A percentile compares a stretch with the other conserved stretches of the same genome.
Evolutionary conservation across 306 rosid species (phyloP).

Genomic region (Medicago ruthenica): DNA sequence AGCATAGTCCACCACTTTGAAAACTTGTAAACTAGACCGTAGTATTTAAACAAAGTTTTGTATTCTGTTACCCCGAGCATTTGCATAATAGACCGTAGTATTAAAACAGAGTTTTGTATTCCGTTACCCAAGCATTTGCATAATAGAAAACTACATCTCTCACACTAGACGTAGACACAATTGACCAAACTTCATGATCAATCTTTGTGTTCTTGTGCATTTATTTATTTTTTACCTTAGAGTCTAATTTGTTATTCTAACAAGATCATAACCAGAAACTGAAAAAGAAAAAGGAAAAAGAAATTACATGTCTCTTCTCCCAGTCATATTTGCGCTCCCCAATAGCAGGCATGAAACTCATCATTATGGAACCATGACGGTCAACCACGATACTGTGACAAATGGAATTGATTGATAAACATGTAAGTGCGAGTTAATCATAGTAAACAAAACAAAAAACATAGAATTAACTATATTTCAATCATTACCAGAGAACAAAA

Average conservation of each 20-base stretch:
- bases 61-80: no score
- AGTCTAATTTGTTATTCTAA: background rate
- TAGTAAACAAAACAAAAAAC: slow-evolving; percentile 3
- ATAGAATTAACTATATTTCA: slow-evolving; percentile 5
- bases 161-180: no score
- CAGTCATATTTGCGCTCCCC: slow-evolving; percentile 69
- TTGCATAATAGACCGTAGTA: no score
- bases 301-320: slow-evolving; percentile 57
- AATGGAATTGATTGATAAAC: slow-evolving; percentile 23
- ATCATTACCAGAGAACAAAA: slow-evolving; percentile 19
- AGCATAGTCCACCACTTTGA: no score
- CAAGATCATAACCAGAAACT: background rate
- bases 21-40: no score
- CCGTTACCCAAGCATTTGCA: background rate
- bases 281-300: background rate
- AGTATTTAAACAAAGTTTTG: background rate
- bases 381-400: slow-evolving; percentile 61
- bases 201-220: background rate
- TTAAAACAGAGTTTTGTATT: no score
- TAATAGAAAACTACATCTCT: background rate
- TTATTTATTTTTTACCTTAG: background rate
- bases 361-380: slow-evolving; percentile 62
- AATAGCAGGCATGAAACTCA: slow-evolving; percentile 54
- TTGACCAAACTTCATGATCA: background rate
- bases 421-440: background rate